Conservation (phyloP, 257 asterid species). For the Striga asiatica region DNA sequence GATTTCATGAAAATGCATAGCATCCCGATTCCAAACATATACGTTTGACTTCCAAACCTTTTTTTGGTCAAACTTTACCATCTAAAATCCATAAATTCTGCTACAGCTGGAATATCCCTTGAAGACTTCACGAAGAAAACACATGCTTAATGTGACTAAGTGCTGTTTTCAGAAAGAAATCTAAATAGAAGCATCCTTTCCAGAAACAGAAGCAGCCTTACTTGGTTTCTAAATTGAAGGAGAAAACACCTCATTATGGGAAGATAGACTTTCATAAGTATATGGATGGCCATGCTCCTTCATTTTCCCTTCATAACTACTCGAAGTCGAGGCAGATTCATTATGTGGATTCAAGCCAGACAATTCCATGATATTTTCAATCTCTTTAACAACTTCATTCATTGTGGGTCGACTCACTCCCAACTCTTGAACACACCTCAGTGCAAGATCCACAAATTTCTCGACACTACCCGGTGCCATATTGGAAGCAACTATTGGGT, state of each 20-base stretch:
- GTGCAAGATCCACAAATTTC: constrained; percentile 55
- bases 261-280: constrained; percentile 52
- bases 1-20: too few species aligned
- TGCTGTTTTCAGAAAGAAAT: neutral
- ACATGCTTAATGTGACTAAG: neutral
- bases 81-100: too few species aligned
- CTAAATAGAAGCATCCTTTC: neutral
- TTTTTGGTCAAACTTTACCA: too few species aligned
- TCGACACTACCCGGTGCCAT: constrained; percentile 45
- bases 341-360: constrained; percentile 65
- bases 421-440: constrained; percentile 54
- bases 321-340: constrained; percentile 77
- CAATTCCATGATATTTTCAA: constrained; percentile 60
- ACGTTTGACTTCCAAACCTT: too few species aligned
- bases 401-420: constrained; percentile 54
- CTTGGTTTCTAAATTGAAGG: constrained; percentile 41
- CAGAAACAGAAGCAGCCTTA: constrained; percentile 18
- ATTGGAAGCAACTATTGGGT: constrained; percentile 49
- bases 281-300: constrained; percentile 54
- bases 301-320: constrained; percentile 38
- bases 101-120: too few species aligned
- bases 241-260: constrained; percentile 40
- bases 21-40: too few species aligned
- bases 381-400: constrained; percentile 80
- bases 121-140: too few species aligned